Conservation (phyloP, 2,329 filamentous ascomycete species). For the Botrytis tulipae region DNA sequence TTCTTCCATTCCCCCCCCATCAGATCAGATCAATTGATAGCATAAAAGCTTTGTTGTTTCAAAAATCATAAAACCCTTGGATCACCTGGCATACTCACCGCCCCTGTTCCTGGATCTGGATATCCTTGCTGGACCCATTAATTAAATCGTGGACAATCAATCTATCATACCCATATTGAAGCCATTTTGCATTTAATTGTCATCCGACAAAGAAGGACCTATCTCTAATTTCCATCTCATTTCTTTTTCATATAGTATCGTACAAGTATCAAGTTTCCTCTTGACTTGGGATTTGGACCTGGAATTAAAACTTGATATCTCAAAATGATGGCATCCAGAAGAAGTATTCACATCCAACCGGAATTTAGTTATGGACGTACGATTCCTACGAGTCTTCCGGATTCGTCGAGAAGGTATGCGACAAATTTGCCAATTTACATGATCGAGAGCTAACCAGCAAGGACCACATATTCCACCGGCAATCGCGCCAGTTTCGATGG, state of each 20-base stretch:
- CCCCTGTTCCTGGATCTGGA: constrained; percentile 20
- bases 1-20: background rate
- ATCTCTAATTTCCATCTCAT: background rate
- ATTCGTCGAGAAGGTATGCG: constrained; percentile 38
- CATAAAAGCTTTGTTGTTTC: constrained; percentile 22
- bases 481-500: constrained; percentile 33
- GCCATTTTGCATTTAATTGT: constrained; percentile 16
- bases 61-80: constrained; percentile 15
- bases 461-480: constrained; percentile 33
- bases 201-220: constrained; percentile 12
- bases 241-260: background rate
- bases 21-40: background rate
- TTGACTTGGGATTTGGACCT: background rate
- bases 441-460: constrained; percentile 34
- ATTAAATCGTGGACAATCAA: constrained; percentile 16
- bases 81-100: constrained; percentile 22
- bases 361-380: constrained; percentile 36
- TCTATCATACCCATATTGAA: constrained; percentile 11
- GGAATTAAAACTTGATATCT: background rate
- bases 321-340: constrained; percentile 38
- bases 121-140: constrained; percentile 20
- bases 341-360: constrained; percentile 37
- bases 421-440: constrained; percentile 19
- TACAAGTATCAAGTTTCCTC: constrained; percentile 14
- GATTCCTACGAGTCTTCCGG: constrained; percentile 30